phyloP scores from a whole-genome alignment of 805 yeast species.

The Saccharomycopsis synnaedendra region DNA sequence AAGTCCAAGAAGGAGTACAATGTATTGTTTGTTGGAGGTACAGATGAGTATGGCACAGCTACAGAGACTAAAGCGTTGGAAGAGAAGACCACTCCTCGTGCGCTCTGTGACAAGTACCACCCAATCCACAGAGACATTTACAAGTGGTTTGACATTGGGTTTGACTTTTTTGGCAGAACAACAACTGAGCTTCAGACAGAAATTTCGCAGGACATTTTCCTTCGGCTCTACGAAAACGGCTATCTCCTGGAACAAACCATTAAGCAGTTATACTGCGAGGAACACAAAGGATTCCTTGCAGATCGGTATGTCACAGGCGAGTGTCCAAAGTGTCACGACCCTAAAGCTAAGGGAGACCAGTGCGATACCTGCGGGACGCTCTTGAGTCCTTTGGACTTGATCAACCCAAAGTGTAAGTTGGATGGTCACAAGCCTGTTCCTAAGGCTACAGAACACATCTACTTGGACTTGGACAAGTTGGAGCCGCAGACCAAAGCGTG shows the following conservation, averaged over 20 bases:
- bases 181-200: slow-evolving; percentile 86
- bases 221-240: slow-evolving; percentile 63
- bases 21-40: slow-evolving; percentile 84
- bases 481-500: slow-evolving; percentile 67
- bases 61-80: slow-evolving; percentile 97
- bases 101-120: slow-evolving; percentile 86
- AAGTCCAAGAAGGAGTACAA: slow-evolving; percentile 75
- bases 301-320: slow-evolving; percentile 96
- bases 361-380: slow-evolving; percentile 93
- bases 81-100: slow-evolving; percentile 79
- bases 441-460: slow-evolving; percentile 75
- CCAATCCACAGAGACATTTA: slow-evolving; percentile 79
- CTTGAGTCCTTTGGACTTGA: slow-evolving; percentile 84
- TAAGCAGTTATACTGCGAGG: slow-evolving; percentile 85
- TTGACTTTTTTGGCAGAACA: slow-evolving; percentile 94
- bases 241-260: slow-evolving; percentile 77
- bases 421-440: slow-evolving; percentile 77
- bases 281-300: slow-evolving; percentile 84
- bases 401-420: slow-evolving; percentile 90
- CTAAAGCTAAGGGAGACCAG: slow-evolving; percentile 98
- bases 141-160: slow-evolving; percentile 93
- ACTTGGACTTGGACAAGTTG: slow-evolving; percentile 71
- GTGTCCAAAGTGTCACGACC: slow-evolving; percentile 90
- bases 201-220: slow-evolving; percentile 89
- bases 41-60: slow-evolving; percentile 99